Evolutionary conservation across 306 rosid genomes (phyloP), one percentile per base, ranked within the genome.

Genomic region (Hippophae tibetana): DNA sequence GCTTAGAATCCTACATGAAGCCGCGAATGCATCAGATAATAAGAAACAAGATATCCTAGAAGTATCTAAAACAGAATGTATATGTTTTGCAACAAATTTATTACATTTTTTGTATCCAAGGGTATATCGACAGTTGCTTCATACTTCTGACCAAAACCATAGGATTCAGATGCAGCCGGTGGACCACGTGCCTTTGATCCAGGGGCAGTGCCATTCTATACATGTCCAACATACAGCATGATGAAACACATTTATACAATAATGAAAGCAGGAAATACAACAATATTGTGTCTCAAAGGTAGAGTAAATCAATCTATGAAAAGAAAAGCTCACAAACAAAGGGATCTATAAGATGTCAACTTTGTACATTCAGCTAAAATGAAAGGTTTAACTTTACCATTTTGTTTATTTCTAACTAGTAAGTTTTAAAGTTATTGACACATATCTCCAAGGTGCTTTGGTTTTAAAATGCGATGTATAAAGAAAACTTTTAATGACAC

Each of bases 61-160:
- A 51, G 41, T 63, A 52, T 62, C 69, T 12, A 57, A 56, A 47
- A 23, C 41, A 18, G 27, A 73, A 52, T 53, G 50, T 55, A 31
- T 31, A 4, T 11, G 47, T 42, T 42, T 43, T 25, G 45, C 27
- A 67, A 54, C 31, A 56, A 72, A 40, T 60, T 60, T 42, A 51
- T 69, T 82, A 88, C 99, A 57, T 75, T 84, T 71, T 79, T 65
- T 69, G 80, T 61, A 57, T 88, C 99, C 76, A 92, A 67, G 23
- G 99, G 96, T 53, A 92, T 86, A 69, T 92, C 94, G 44, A 88
- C 95, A 2, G 95, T 88, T 12, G 95, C 96, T 68, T 92, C 99
- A 70, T 92, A 78, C 49, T 81, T 84, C 72, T 83, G 96, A 66
- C 96, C 96, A 78, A 69, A 85, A 54, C 98, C 90, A 62, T 81